Conservation (phyloP, 805 yeast species). For the Cyberlindnera bimundalis region DNA sequence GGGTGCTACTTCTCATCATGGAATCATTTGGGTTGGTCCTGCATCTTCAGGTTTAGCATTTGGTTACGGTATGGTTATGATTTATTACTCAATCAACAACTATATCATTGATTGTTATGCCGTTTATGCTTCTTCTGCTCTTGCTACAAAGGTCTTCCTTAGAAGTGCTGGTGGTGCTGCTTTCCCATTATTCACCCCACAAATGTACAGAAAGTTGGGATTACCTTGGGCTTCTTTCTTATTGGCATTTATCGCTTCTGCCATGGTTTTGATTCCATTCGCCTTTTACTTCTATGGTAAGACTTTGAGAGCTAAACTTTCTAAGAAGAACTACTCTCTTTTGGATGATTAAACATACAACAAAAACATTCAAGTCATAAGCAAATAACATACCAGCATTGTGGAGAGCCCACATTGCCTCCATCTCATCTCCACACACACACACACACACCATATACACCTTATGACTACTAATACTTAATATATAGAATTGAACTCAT, state of each 20-base stretch:
- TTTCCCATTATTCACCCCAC: conserved; percentile 76
- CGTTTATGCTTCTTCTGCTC: conserved; percentile 73
- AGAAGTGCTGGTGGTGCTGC: conserved; percentile 87
- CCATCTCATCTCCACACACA: background rate
- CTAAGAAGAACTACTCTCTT: conserved; percentile 59
- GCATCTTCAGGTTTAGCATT: conserved; percentile 75
- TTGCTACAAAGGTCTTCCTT: conserved; percentile 77
- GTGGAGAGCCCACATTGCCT: too few relatives aligned
- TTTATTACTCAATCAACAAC: conserved; percentile 73
- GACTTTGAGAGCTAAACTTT: conserved; percentile 55
- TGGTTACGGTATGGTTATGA: conserved; percentile 74
- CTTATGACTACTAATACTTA: conserved; percentile 1
- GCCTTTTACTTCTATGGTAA: conserved; percentile 68
- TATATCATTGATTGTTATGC: conserved; percentile 90
- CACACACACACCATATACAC: background rate
- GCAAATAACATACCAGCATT: too few relatives aligned
- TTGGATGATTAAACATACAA: conserved; percentile 7
- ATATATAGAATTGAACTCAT: background rate
- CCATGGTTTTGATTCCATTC: conserved; percentile 72
- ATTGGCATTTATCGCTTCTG: conserved; percentile 71
- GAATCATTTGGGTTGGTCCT: conserved; percentile 77
- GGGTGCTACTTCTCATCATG: conserved; percentile 74
- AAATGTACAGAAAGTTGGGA: conserved; percentile 73
- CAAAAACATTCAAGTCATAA: too few relatives aligned
- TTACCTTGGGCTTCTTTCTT: conserved; percentile 80